Evolutionary conservation across 106 monocot genomes (phyloP), one percentile per base, ranked within the genome.

Genomic region (Dendrobium catenatum): DNA sequence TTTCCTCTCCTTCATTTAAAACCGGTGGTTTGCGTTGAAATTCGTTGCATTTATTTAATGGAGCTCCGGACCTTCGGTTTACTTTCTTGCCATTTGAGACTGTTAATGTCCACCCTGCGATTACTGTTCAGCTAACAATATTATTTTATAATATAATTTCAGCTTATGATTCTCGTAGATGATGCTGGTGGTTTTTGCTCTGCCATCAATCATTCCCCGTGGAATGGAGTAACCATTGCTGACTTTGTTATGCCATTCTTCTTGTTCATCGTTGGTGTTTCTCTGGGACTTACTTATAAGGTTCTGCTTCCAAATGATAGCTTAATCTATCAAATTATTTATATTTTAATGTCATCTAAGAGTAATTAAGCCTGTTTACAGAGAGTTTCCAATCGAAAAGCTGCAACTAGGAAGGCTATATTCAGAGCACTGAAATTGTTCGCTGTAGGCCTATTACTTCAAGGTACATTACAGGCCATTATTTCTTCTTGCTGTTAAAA

Each of bases 171-270:
- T 77, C 76, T 99, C 1, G 98, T 99, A 20, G 98, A 99, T 88
- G 89, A 99, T 81, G 88, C 78, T 72, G 95, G 98, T 42, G 86
- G 83, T 76, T 48, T 95, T 77, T 43, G 91, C 77, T 90, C 98
- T 46, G 68, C 88, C 6, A 93, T 99, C 55, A 93, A 88, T 78
- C 98, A 99, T 82, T 99, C 98, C 20, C 98, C 98, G 27, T 99
- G 98, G 98, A 68, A 99, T 80, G 95, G 93, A 51, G 88, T 93
- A 19, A 95, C 85, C 4, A 76, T 99, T 4, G 98, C 95, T 20
- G 98, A 99, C 80, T 99, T 99, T 74, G 98, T 99, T 70, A 95
- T 99, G 93, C 98, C 98, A 27, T 95, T 95, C 84, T 99, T 99
- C 87, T 83, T 99, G 64, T 99, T 95, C 80, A 95, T 99, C 44